phyloP scores from a whole-genome alignment of 2,329 filamentous ascomycete genomes.

The Pseudocercospora vitis region DNA sequence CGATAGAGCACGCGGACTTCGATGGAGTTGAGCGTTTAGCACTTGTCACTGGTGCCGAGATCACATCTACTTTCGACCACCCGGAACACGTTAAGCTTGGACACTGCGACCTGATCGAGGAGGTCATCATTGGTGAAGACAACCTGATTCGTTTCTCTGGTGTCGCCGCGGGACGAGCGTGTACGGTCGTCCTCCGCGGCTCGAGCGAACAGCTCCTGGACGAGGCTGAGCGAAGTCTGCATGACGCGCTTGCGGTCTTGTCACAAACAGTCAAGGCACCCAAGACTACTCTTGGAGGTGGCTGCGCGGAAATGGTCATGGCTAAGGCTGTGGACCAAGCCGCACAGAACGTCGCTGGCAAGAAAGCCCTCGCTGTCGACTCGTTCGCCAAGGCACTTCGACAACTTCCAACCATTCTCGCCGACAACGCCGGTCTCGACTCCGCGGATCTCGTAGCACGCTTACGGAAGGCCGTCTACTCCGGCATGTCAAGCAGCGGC shows the following conservation, averaged over 20 bases:
- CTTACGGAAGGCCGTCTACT: constrained; percentile 90
- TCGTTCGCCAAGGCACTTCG: constrained; percentile 85
- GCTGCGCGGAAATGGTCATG: constrained; percentile 98
- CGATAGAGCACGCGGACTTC: constrained; percentile 98
- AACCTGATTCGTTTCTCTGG: constrained; percentile 97
- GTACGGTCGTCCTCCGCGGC: constrained; percentile 93
- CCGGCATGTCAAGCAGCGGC: constrained; percentile 88
- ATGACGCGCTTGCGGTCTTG: constrained; percentile 92
- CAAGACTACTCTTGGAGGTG: constrained; percentile 88
- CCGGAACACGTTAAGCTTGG: constrained; percentile 96
- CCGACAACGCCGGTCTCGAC: constrained; percentile 95
- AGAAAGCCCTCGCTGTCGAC: constrained; percentile 91
- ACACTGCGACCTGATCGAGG: constrained; percentile 92
- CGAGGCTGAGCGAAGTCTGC: constrained; percentile 91
- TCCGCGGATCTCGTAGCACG: constrained; percentile 90
- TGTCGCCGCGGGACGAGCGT: constrained; percentile 88
- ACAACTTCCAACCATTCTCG: constrained; percentile 92
- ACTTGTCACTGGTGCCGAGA: constrained; percentile 94
- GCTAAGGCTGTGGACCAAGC: constrained; percentile 94
- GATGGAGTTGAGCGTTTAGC: constrained; percentile 95
- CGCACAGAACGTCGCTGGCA: constrained; percentile 90
- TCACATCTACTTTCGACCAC: constrained; percentile 96
- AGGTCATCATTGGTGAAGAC: constrained; percentile 97
- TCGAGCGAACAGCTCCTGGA: constrained; percentile 96
- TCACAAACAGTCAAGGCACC: constrained; percentile 96